Conservation (phyloP, 2,329 filamentous ascomycete genomes). For the Pseudocercospora musae region DNA sequence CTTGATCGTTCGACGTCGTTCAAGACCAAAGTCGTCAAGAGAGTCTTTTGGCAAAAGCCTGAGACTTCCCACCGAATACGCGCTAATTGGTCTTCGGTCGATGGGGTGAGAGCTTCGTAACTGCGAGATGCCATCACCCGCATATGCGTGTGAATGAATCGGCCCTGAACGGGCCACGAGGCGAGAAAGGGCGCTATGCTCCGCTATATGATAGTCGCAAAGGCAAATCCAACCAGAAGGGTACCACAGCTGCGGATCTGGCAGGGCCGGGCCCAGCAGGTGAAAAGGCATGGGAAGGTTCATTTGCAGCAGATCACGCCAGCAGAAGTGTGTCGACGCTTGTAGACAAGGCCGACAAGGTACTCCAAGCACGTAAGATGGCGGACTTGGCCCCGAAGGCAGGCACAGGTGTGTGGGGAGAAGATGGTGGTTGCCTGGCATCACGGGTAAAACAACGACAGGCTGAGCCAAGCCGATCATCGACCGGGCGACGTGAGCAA, state of each 20-base stretch:
- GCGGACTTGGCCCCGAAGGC: neutral
- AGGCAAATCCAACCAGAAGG: neutral
- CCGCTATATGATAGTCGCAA: neutral
- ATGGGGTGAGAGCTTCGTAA: neutral
- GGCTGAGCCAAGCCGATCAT: neutral
- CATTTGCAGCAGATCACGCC: neutral
- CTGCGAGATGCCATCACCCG: neutral
- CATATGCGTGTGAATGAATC: neutral
- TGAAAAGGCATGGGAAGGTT: neutral
- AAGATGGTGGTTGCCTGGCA: no score
- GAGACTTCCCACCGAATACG: no score
- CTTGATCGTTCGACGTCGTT: no score
- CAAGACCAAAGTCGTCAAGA: no score
- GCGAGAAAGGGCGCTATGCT: neutral
- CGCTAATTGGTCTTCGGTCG: no score
- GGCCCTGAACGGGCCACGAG: neutral
- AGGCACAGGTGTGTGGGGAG: neutral
- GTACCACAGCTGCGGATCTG: neutral
- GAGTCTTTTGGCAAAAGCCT: no score
- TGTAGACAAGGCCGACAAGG: neutral
- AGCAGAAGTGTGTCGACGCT: neutral
- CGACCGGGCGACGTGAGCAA: neutral
- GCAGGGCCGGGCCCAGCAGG: neutral
- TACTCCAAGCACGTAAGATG: neutral
- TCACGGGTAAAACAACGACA: neutral